phyloP scores from a whole-genome alignment of 371 early-diverging fungal genomes.

The Circinella umbellata region DNA sequence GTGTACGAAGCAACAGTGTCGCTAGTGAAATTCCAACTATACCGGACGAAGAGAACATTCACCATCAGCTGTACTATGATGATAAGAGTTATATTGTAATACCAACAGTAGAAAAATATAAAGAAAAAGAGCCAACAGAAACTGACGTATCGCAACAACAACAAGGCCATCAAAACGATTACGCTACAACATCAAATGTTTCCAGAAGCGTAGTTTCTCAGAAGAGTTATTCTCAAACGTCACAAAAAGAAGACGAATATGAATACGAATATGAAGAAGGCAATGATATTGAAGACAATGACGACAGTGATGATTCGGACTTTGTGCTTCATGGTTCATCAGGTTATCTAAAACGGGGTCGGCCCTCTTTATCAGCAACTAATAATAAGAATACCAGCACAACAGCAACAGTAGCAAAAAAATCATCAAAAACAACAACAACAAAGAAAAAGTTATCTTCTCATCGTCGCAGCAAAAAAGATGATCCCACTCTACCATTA shows the following conservation, averaged over 20 bases:
- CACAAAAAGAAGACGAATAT: not conserved
- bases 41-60: not conserved
- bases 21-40: not conserved
- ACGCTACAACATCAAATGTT: no score
- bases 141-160: not conserved
- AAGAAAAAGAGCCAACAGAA: not conserved
- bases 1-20: not conserved
- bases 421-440: not conserved
- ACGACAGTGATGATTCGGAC: constrained; percentile 10
- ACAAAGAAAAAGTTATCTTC: not conserved
- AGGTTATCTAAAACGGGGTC: no score
- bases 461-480: not conserved
- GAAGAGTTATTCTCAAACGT: no score
- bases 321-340: not conserved
- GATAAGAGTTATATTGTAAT: not conserved
- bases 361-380: no score
- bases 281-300: constrained; percentile 1
- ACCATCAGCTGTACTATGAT: not conserved
- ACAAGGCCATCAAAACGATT: not conserved
- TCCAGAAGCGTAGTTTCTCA: no score
- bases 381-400: no score
- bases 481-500: constrained; percentile 5
- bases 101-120: not conserved
- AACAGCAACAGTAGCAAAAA: not conserved
- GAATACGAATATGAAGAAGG: not conserved